phyloP scores from a whole-genome alignment of 805 yeast species.

The Lipomyces yamanashiensis region DNA sequence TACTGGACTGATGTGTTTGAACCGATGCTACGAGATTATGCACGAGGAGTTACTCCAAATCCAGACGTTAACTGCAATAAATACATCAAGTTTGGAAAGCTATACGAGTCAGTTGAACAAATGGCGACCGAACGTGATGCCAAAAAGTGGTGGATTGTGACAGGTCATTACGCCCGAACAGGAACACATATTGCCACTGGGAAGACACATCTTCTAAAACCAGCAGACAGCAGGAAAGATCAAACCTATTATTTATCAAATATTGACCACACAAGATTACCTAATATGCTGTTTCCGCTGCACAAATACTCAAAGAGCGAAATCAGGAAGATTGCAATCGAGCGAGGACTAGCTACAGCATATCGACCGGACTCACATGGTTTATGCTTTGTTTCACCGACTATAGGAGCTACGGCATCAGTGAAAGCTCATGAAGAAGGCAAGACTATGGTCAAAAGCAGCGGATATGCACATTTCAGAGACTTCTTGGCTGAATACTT shows the following conservation, averaged over 20 bases:
- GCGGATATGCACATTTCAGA: constrained; percentile 51
- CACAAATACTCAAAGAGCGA: constrained; percentile 78
- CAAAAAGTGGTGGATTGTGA: constrained; percentile 78
- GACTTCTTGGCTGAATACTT: constrained; percentile 77
- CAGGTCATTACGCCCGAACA: constrained; percentile 57
- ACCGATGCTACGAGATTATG: constrained; percentile 83
- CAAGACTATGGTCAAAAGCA: constrained; percentile 8
- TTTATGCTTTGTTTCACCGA: constrained; percentile 78
- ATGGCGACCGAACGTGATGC: constrained; percentile 42
- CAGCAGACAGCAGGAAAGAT: constrained; percentile 68
- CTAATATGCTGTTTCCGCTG: constrained; percentile 71
- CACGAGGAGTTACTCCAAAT: constrained; percentile 82
- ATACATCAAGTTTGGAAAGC: constrained; percentile 82
- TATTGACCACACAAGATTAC: constrained; percentile 54
- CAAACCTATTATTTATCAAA: constrained; percentile 90
- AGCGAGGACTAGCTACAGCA: constrained; percentile 61
- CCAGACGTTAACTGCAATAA: constrained; percentile 91
- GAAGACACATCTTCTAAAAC: constrained; percentile 58
- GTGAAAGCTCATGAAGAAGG: constrained; percentile 19
- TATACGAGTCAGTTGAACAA: constrained; percentile 56
- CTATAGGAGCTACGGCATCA: constrained; percentile 24
- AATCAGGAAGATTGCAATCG: constrained; percentile 69
- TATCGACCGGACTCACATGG: constrained; percentile 94
- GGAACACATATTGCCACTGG: constrained; percentile 40
- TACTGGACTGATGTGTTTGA: constrained; percentile 92